These are phyloP conservation scores for Aphanomyces stellatus DNA, from an alignment of 352 stramenopile genomes.

Conservation along the genomic window DNA sequence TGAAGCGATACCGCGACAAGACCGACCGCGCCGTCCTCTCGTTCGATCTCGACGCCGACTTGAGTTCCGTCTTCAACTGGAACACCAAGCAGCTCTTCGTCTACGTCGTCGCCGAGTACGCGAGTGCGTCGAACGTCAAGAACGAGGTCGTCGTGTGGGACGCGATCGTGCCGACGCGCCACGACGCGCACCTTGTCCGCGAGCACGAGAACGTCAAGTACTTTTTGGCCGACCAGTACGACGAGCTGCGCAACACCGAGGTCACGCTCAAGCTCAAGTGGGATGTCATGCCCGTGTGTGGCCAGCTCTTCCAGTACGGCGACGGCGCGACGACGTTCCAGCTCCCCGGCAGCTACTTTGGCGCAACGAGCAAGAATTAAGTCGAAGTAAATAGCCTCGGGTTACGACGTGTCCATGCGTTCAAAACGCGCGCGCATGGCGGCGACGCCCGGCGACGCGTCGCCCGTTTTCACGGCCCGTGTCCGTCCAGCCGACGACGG, in stretches of 20 bases:
- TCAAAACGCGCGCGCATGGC: slow-evolving; percentile 70
- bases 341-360: slow-evolving; percentile 57
- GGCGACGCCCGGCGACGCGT: slow-evolving; percentile 45
- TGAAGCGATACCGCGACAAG: slow-evolving; percentile 75
- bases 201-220: slow-evolving; percentile 71
- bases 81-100: slow-evolving; percentile 87
- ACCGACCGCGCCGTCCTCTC: slow-evolving; percentile 71
- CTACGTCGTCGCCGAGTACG: slow-evolving; percentile 79
- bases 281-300: slow-evolving; percentile 82
- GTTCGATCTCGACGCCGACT: slow-evolving; percentile 72
- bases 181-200: slow-evolving; percentile 42
- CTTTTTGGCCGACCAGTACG: slow-evolving; percentile 67
- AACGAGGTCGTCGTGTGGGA: slow-evolving; percentile 85
- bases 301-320: slow-evolving; percentile 56
- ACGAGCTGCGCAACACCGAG: slow-evolving; percentile 66
- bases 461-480: background rate
- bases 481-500: too few species aligned
- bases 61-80: slow-evolving; percentile 86
- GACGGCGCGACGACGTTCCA: slow-evolving; percentile 41
- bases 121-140: slow-evolving; percentile 44
- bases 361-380: slow-evolving; percentile 32
- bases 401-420: background rate
- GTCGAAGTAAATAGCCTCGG: background rate
- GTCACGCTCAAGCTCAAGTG: slow-evolving; percentile 76
- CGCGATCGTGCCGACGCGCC: slow-evolving; percentile 66